Base-by-base conservation (phyloP, 2,329 filamentous ascomycete genomes). In the Macrophomina pseudophaseolina region DNA sequence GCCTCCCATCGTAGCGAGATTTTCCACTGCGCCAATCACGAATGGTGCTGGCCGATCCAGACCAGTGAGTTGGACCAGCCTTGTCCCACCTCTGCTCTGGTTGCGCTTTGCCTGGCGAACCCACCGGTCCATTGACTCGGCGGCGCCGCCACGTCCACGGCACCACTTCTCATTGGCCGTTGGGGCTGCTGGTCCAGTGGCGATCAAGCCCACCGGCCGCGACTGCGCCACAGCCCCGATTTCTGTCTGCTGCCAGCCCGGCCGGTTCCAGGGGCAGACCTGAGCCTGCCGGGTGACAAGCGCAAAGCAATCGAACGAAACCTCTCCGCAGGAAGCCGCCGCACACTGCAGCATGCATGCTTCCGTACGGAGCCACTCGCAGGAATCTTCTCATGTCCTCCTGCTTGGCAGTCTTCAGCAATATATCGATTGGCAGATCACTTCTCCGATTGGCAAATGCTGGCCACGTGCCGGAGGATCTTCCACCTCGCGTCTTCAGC, bases 401-500 rank as follows among this genome's bases (percentile, higher is more conserved):
- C 33, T 5, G 8, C 52, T 16, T 56, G 52, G 52, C 52, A 6
- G 9, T 6, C 51, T 56, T 38, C 16, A 56, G 35, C 53, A 28
- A 44, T 44, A 58, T 58, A 58, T 44, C 40, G 54, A 58, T 33
- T 59, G 56, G 56, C 40, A 44, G 56, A 59, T 59, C 56, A 28
- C 40, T 59, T 33, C 56, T 59, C 23, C 28, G 40, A 48, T 44
- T 44, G 42, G 56, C 18, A 59, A 33, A 59, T 59, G 56, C 14
- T 33, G 18, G 23, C 56, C 56, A 59, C 56, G 56, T 46, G 56
- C 28, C 38, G n/a, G 7, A 23, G 38, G 38, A 42, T 44, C 35
- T 12, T 16, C 54, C 54, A 35, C 38, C 23, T 58, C 54, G 54
- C 54, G 18, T 38, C 38, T 23, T 23, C 23, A 23, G 56, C 28